Evolutionary conservation across 805 yeast genomes (phyloP).

Genomic region (Kockiozyma suomiensis): DNA sequence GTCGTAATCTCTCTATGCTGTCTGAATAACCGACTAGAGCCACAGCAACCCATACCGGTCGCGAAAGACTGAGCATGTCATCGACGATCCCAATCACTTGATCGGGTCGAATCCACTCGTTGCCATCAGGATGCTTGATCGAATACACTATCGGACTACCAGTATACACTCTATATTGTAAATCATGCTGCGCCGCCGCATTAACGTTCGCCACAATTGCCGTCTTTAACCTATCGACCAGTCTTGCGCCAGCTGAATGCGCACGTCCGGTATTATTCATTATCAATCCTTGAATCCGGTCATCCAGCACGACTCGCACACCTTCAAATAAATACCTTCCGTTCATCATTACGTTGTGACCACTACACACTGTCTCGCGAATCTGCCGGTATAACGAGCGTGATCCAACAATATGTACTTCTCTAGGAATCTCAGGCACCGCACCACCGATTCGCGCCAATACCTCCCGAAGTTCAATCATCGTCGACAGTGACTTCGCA

Average conservation of each 20-base stretch:
- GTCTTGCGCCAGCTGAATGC: conserved; percentile 4
- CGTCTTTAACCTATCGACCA: conserved; percentile 9
- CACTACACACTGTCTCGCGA: conserved; percentile 2
- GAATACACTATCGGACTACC: conserved; percentile 11
- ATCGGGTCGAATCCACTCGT: conserved; percentile 11
- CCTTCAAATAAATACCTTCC: conserved; percentile 13
- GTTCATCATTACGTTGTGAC: conserved; percentile 10
- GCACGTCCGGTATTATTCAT: conserved; percentile 5
- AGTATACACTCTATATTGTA: conserved; percentile 11
- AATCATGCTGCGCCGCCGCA: conserved; percentile 8
- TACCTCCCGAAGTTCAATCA: conserved; percentile 1
- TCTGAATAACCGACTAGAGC: conserved; percentile 12
- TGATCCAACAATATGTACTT: conserved; percentile 3
- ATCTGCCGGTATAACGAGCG: background rate
- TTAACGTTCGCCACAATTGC: conserved; percentile 9
- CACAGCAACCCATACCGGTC: conserved; percentile 14
- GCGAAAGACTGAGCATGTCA: conserved; percentile 8
- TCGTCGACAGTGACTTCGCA: background rate
- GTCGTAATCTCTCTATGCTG: background rate
- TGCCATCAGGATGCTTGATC: conserved; percentile 7
- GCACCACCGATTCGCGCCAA: background rate
- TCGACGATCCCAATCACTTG: conserved; percentile 13
- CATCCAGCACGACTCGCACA: conserved; percentile 10
- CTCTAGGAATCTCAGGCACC: conserved; percentile 10
- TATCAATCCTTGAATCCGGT: conserved; percentile 6